Percentiles rank a stretch among this genome's conserved stretches.
Conservation (phyloP, 2,329 filamentous ascomycete species). For the Parafenestella ontariensis region DNA sequence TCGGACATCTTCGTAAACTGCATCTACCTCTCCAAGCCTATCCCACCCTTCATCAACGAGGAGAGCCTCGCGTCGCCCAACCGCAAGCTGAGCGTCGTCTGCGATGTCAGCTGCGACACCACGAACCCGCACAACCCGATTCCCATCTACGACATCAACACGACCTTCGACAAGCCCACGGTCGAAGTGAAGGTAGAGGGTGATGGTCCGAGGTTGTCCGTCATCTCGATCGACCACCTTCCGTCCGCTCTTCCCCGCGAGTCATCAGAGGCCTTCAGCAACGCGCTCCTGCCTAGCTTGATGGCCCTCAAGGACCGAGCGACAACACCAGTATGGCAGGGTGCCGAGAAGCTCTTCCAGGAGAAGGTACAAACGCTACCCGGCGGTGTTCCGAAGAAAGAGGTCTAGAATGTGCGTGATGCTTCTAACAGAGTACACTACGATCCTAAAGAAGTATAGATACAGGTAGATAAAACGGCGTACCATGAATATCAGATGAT, state of each 20-base stretch:
- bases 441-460: not conserved
- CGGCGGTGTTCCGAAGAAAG: slow-evolving; percentile 45
- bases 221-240: slow-evolving; percentile 69
- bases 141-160: slow-evolving; percentile 84
- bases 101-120: slow-evolving; percentile 66
- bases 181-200: slow-evolving; percentile 71
- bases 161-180: slow-evolving; percentile 88
- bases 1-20: slow-evolving; percentile 58
- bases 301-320: slow-evolving; percentile 78
- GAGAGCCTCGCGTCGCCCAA: slow-evolving; percentile 71
- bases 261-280: slow-evolving; percentile 83
- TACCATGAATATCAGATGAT: not conserved
- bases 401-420: slow-evolving; percentile 22
- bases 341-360: slow-evolving; percentile 83
- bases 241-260: slow-evolving; percentile 79
- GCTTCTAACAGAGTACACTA: not conserved
- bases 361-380: slow-evolving; percentile 79
- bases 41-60: slow-evolving; percentile 80
- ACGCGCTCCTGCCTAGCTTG: slow-evolving; percentile 78
- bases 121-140: slow-evolving; percentile 76
- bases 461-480: not conserved
- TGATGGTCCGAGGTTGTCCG: slow-evolving; percentile 68
- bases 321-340: slow-evolving; percentile 78
- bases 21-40: slow-evolving; percentile 81
- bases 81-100: slow-evolving; percentile 75